Evolutionary conservation across 2,329 filamentous ascomycete genomes (phyloP).

Genomic region (Cordyceps farinosa): DNA sequence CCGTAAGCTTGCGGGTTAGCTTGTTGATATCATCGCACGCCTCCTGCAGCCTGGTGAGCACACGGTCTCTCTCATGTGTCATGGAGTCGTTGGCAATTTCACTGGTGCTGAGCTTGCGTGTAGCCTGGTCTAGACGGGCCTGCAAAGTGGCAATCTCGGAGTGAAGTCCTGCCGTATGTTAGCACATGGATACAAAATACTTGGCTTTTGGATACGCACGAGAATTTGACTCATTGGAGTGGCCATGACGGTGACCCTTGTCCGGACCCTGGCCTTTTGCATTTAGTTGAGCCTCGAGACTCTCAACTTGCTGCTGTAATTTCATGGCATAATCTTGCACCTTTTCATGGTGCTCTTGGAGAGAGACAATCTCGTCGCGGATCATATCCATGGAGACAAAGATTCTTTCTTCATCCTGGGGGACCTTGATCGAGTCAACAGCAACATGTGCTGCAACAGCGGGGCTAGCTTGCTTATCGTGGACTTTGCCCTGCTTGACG

Average conservation of each 20-base stretch:
- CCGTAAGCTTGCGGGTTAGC: conserved; percentile 41
- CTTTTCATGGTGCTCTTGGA: conserved; percentile 55
- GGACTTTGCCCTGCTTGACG: conserved; percentile 50
- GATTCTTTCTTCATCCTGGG: conserved; percentile 54
- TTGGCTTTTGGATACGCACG: conserved; percentile 2
- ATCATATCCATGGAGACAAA: conserved; percentile 62
- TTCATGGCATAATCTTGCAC: conserved; percentile 53
- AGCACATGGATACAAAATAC: conserved; percentile 9
- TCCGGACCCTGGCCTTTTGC: conserved; percentile 31
- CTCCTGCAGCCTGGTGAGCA: conserved; percentile 58
- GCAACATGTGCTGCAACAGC: conserved; percentile 40
- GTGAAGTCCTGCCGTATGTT: conserved; percentile 47
- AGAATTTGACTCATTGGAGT: neutral
- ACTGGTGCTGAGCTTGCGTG: conserved; percentile 58
- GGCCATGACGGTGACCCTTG: conserved; percentile 4
- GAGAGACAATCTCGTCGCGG: conserved; percentile 52
- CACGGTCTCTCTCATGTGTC: conserved; percentile 61
- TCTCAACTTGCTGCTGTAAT: conserved; percentile 49
- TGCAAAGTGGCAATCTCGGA: conserved; percentile 58
- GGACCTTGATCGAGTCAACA: conserved; percentile 48
- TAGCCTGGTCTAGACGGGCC: conserved; percentile 58
- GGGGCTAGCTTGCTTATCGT: conserved; percentile 39
- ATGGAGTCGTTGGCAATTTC: conserved; percentile 62
- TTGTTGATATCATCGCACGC: conserved; percentile 57
- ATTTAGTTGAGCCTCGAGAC: conserved; percentile 47